These are phyloP conservation scores for Nicotiana rustica DNA, from an alignment of 305 asterid species.

Conservation along the genomic window DNA sequence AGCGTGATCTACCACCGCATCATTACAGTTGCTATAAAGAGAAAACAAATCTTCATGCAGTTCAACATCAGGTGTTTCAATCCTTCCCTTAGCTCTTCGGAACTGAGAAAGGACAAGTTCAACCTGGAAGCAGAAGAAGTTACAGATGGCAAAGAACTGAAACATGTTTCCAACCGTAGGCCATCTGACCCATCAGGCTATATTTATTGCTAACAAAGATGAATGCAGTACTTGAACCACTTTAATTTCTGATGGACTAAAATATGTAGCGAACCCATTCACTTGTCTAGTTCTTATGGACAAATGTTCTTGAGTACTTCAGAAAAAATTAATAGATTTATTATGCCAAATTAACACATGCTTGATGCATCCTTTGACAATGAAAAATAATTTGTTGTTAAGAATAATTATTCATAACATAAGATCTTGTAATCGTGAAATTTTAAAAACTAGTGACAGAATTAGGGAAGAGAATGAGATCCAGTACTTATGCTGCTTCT, in stretches of 20 bases:
- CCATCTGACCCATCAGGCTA: neutral
- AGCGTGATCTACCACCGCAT: constrained; percentile 56
- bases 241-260: neutral
- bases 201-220: neutral
- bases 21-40: constrained; percentile 59
- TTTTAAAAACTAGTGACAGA: neutral
- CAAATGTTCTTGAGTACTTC: neutral
- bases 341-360: neutral
- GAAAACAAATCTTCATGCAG: constrained; percentile 78
- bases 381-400: neutral
- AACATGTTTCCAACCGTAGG: constrained; percentile 4
- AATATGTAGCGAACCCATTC: neutral
- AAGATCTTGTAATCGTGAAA: neutral
- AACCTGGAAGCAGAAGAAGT: constrained; percentile 58
- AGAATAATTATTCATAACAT: neutral
- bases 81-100: constrained; percentile 94
- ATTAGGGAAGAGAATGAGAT: constrained; percentile 4
- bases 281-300: neutral
- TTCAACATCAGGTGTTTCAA: constrained; percentile 75
- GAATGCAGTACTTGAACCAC: neutral
- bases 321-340: neutral
- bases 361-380: neutral
- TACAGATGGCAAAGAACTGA: neutral
- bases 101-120: constrained; percentile 96
- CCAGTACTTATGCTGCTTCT: neutral